phyloP scores from a whole-genome alignment of 2,329 filamentous ascomycete species.

The Aspergillaceae sp. region DNA sequence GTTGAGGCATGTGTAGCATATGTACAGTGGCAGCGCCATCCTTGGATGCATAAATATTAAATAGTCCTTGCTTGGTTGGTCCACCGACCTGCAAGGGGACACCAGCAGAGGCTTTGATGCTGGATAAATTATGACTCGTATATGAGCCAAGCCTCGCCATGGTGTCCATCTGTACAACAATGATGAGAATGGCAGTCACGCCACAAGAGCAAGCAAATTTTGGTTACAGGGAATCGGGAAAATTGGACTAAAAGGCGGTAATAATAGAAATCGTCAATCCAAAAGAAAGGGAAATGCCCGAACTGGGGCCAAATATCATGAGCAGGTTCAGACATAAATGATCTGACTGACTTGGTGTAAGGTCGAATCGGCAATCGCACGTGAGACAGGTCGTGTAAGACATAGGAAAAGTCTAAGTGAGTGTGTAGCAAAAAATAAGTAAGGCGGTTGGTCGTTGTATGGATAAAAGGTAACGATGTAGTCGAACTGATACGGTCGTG shows the following conservation, averaged over 20 bases:
- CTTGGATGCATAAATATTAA: constrained; percentile 5
- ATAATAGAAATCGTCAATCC: constrained; percentile 12
- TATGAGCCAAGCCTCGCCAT: too few species aligned
- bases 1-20: constrained; percentile 16
- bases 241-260: constrained; percentile 25
- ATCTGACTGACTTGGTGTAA: constrained; percentile 1
- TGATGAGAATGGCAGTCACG: constrained; percentile 8
- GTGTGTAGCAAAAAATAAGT: neutral
- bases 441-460: too few species aligned
- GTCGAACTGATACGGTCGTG: too few species aligned
- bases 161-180: constrained; percentile 14
- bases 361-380: constrained; percentile 2
- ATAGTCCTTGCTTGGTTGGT: too few species aligned
- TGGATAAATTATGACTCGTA: too few species aligned
- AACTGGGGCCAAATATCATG: constrained; percentile 15
- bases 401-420: constrained; percentile 6
- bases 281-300: constrained; percentile 19
- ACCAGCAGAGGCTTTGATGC: too few species aligned
- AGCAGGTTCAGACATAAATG: constrained; percentile 2
- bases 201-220: constrained; percentile 9
- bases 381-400: constrained; percentile 9
- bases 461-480: too few species aligned
- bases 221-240: constrained; percentile 22
- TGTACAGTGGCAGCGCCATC: constrained; percentile 25
- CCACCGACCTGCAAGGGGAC: too few species aligned